Base-by-base conservation (phyloP, 23 red algal genomes). In the Gracilaria vermiculophylla region DNA sequence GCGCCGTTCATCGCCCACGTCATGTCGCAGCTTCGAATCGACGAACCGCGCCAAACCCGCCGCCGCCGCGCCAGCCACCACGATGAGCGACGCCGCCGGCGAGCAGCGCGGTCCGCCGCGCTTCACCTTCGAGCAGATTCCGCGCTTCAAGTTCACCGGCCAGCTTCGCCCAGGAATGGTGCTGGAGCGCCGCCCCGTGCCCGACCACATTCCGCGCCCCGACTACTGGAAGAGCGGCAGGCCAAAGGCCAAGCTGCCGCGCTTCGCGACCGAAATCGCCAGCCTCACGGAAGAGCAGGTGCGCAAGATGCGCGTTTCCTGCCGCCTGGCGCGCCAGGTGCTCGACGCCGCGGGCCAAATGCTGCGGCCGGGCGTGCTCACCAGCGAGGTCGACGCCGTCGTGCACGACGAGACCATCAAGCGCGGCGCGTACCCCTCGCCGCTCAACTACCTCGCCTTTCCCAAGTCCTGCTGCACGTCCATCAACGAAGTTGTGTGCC, bases 401-500 rank as follows among this genome's bases (percentile, higher is more conserved):
- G 93, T 99, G 45, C 97, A 99, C 61, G 88, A 89, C 28, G 97
- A 95, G 58, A 94, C 81, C 6, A 56, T 99, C 8, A 73, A 66
- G 21, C 79, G 88, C 31, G 87, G 76, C 19, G 93, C 93, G 16
- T 99, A 99, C 62, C 97, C 97, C 34, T 95, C 92, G 29, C 97
- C 97, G 23, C 86, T 99, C 17, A 92, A 95, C n/a, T 99, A 99
- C 79, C 83, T 89, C 31, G 67, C 67, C 24, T 99, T 95, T 69
- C 97, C 97, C 53, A 99, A 99, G 51, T 91, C 82, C n/a, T 95
- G 92, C 61, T 99, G 97, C 52, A 99, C 97, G 7, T 99, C 97
- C 24, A 91, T 99, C 37, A 99, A 99, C 44, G 97, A 99, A 83
- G 85, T 99, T 5, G 78, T 99, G 53, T 99, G 97, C 64, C 97